These are phyloP conservation scores for Neospora caninum DNA, from an alignment of 169 alveolate species.

Conservation along the genomic window DNA sequence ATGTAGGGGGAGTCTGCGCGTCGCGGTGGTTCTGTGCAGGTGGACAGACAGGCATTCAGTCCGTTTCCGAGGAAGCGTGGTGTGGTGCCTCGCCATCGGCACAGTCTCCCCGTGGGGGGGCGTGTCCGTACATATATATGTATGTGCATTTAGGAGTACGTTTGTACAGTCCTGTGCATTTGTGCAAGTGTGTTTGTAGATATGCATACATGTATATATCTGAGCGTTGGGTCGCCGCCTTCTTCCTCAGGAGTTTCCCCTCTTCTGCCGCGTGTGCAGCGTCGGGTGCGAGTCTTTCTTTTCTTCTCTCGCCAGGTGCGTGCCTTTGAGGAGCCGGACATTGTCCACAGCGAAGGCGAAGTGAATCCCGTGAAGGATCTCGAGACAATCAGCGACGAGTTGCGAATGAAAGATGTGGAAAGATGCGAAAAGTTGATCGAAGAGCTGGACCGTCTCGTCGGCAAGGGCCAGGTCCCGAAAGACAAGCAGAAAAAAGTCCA, in stretches of 20 bases:
- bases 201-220: too few species aligned
- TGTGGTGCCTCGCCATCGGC: too few species aligned
- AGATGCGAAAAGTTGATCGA: slow-evolving; percentile 86
- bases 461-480: slow-evolving; percentile 86
- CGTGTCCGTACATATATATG: too few species aligned
- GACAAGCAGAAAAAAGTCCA: slow-evolving; percentile 93
- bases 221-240: too few species aligned
- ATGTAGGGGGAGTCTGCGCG: too few species aligned
- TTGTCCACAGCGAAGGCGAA: slow-evolving; percentile 97
- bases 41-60: too few species aligned
- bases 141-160: too few species aligned
- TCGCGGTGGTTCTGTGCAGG: too few species aligned
- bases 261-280: neutral
- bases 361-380: slow-evolving; percentile 98
- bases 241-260: too few species aligned
- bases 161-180: too few species aligned
- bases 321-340: slow-evolving; percentile 96
- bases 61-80: too few species aligned
- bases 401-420: slow-evolving; percentile 94
- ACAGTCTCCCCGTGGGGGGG: neutral
- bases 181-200: too few species aligned
- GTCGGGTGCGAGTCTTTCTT: neutral
- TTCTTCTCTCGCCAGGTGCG: slow-evolving; percentile 75
- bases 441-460: slow-evolving; percentile 91
- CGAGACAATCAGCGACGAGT: slow-evolving; percentile 94